Base-by-base conservation (phyloP, 495 filamentous ascomycete species). In the Penicillium taxi region DNA sequence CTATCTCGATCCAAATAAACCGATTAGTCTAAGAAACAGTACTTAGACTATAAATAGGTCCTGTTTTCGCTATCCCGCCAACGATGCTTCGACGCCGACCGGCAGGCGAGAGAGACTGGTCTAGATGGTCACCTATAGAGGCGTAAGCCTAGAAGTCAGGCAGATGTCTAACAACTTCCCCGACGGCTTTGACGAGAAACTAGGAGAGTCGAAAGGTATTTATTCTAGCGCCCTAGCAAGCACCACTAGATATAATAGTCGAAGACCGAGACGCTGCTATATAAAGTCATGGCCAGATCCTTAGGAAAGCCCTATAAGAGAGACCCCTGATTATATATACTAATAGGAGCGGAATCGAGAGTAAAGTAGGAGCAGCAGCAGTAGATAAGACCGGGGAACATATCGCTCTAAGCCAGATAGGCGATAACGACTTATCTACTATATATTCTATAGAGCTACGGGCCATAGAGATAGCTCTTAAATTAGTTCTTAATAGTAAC, bases 151-250 rank as follows among this genome's bases (percentile, higher is more conserved):
- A 33, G 45, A 42, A 41, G 18, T 44, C 6, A 24, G 36, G 24
- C 29, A 36, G 37, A 44, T 48, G 28, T 32, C 31, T 48, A 3
- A 23, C 18, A 9, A 29, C 32, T 42, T 39, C 35, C 43, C 39
- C 17, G 3, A 20, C 22, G 20, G 21, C 35, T 18, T 3, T 45
- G 17, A 29, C 28, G 25, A 22, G 35, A 2, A 12, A 20, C n/a
- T 44, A 41, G 44, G 44, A 52, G 37, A 54, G 39, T 11, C 36
- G 46, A 16, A 13, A 44, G 13, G 46, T 40, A 37, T 50, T 36
- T 38, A 26, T 45, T 30, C 37, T 21, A 14, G 12, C 22, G 31
- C 47, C 43, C 21, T 54, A 34, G 47, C 42, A 35, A 16, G 33
- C 27, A 17, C 33, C 25, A 33, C 44, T 41, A 27, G 16, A 29